phyloP scores from a whole-genome alignment of 768 basidiomycete genomes.

The Suillus ampliporus region DNA sequence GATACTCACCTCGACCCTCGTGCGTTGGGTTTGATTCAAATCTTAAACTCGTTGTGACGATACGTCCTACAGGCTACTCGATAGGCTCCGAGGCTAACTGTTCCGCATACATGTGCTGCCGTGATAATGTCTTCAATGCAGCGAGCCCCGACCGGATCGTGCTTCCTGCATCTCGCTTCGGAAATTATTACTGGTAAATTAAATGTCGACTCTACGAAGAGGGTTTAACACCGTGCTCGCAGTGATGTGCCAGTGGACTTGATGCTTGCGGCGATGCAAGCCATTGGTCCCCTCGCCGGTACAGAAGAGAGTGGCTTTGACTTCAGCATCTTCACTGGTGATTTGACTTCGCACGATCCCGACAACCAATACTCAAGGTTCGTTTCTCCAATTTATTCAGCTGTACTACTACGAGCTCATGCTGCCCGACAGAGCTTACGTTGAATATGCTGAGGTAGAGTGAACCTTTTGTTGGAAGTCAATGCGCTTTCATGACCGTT shows the following conservation, averaged over 20 bases:
- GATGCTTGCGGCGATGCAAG: slow-evolving; percentile 59
- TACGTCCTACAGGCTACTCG: slow-evolving; percentile 55
- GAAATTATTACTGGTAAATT: slow-evolving; percentile 58
- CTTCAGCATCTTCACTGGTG: slow-evolving; percentile 74
- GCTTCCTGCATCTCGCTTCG: slow-evolving; percentile 67
- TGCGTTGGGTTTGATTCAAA: slow-evolving; percentile 28
- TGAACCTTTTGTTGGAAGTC: background rate
- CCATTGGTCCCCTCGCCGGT: slow-evolving; percentile 68
- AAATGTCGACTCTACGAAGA: too few species aligned
- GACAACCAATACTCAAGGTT: slow-evolving; percentile 69
- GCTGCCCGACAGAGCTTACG: slow-evolving; percentile 49
- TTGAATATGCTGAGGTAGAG: slow-evolving; percentile 63
- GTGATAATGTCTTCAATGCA: slow-evolving; percentile 52
- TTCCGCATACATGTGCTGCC: slow-evolving; percentile 66
- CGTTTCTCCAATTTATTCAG: slow-evolving; percentile 13
- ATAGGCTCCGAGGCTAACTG: slow-evolving; percentile 78
- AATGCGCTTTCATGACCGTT: slow-evolving; percentile 8
- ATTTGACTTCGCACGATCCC: slow-evolving; percentile 73
- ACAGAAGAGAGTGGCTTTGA: slow-evolving; percentile 65
- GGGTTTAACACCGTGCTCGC: background rate
- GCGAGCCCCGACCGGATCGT: slow-evolving; percentile 53
- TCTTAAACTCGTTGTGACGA: background rate
- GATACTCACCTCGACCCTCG: slow-evolving; percentile 59
- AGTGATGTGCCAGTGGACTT: slow-evolving; percentile 69
- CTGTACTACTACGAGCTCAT: background rate